A percentile compares a stretch with the other conserved stretches of the same genome.
These are phyloP conservation scores for Ceriops decandra DNA, from an alignment of 345 rosid genomes.

Conservation along the genomic window DNA sequence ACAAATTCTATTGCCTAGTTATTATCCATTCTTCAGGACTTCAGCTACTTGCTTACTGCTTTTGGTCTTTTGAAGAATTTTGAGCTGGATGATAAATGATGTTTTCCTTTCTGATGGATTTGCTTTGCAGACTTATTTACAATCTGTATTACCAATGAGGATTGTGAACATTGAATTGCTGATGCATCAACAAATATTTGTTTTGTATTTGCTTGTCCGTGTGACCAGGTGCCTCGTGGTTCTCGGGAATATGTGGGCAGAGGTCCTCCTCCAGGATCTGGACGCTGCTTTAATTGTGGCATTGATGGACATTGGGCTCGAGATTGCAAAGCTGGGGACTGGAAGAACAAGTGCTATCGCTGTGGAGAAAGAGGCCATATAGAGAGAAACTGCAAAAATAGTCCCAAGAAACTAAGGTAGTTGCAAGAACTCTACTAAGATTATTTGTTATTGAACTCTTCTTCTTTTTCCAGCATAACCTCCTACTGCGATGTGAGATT, in stretches of 20 bases:
- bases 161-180: not conserved
- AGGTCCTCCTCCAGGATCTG: constrained; percentile 96
- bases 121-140: too few species aligned
- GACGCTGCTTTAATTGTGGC: constrained; percentile 95
- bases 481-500: not conserved
- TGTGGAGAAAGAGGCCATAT: constrained; percentile 97
- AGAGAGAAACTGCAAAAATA: constrained; percentile 88
- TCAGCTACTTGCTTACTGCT: too few species aligned
- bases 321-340: constrained; percentile 95
- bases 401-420: constrained; percentile 77
- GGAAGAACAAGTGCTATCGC: constrained; percentile 95
- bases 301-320: constrained; percentile 98
- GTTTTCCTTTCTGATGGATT: too few species aligned
- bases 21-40: too few species aligned
- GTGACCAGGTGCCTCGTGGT: constrained; percentile 69
- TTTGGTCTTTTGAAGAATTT: too few species aligned
- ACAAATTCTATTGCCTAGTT: too few species aligned
- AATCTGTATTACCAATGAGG: too few species aligned
- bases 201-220: not conserved
- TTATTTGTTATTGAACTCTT: too few species aligned
- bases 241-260: constrained; percentile 75
- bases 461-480: too few species aligned
- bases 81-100: too few species aligned
- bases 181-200: not conserved
- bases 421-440: not conserved